phyloP scores from a whole-genome alignment of 352 stramenopile genomes.

The Thraustochytrium sp. region DNA sequence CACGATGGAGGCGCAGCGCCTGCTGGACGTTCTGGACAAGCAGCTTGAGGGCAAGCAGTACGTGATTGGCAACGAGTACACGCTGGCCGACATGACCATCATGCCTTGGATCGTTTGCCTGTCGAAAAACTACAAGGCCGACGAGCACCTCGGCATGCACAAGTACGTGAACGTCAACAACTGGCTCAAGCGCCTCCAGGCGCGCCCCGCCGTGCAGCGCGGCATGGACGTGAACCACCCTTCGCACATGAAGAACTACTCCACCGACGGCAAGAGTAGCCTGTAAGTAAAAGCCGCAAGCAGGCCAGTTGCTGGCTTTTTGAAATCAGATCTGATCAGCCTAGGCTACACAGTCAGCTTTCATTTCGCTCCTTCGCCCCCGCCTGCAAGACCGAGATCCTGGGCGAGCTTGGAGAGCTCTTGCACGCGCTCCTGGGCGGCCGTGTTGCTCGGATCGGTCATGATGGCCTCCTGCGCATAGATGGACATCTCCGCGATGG shows the following conservation, averaged over 20 bases:
- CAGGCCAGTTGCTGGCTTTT: too few species aligned
- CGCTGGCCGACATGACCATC: constrained; percentile 65
- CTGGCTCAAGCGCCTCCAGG: constrained; percentile 39
- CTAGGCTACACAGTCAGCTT: too few species aligned
- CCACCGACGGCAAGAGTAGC: not conserved
- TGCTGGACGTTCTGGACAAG: constrained; percentile 63
- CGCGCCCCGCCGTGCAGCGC: constrained; percentile 42
- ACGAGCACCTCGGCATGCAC: constrained; percentile 44
- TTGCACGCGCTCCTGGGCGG: not conserved
- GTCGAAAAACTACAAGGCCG: constrained; percentile 46
- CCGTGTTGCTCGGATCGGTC: not conserved
- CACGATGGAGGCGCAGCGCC: constrained; percentile 63
- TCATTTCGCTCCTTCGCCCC: too few species aligned
- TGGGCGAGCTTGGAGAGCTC: not conserved
- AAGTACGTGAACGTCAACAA: constrained; percentile 46
- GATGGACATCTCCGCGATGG: constrained; percentile 13
- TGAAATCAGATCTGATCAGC: too few species aligned
- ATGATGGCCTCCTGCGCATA: not conserved
- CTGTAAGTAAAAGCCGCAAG: too few species aligned
- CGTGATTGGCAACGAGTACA: constrained; percentile 61
- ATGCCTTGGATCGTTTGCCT: constrained; percentile 60
- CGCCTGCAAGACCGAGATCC: not conserved
- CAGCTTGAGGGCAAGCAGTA: constrained; percentile 58
- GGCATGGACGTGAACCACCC: constrained; percentile 32
- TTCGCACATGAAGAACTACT: not conserved